Base-by-base conservation (phyloP, 257 asterid genomes). In the Plantago ovata region DNA sequence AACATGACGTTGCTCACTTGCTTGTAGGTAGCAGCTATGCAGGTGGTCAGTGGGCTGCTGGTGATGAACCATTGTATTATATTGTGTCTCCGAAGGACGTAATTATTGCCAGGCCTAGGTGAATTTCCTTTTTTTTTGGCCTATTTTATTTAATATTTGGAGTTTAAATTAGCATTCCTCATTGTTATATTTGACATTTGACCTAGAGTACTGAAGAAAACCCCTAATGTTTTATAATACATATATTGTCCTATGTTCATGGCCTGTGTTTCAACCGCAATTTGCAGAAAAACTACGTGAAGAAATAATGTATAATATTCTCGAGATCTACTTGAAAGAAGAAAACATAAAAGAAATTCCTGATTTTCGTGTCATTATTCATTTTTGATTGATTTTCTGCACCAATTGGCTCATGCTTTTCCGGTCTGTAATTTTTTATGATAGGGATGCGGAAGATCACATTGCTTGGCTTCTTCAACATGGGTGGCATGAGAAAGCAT, bases 31-130 rank as follows among this genome's bases (percentile, higher is more conserved):
- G 94, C 89, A 93, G 96, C 84, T 84, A 84, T 75, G 84, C 92
- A 45, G 97, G 97, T 56, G 92, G 96, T 48, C 99, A 89, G 81
- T 89, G 99, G 97, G 97, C 97, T 82, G 97, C 95, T 72, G 99
- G 97, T 53, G 97, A 86, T 65, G 99, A 93, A 71, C 97, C 99
- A 18, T 69, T 82, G 64, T 93, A 86, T 70, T 89, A 93, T 68
- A 79, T 93, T 51, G 99, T 89, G 55, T 93, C 97, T 62, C 99
- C 96, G 64, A 89, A 93, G 86, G 99, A 93, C 72, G 96, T 89
- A 62, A 94, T 93, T 47, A 93, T 93, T 72, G 99, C 99, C 56
- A 93, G 86, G 75, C 99, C 99, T 56, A 89, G 99, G 99, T 93
- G 71, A 60, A 84, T 80, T 51, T 32, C 64, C 44, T 9, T 49